Evolutionary conservation across 192 early-diverging fungal genomes (phyloP).

Genomic region (Coemansia sp.): DNA sequence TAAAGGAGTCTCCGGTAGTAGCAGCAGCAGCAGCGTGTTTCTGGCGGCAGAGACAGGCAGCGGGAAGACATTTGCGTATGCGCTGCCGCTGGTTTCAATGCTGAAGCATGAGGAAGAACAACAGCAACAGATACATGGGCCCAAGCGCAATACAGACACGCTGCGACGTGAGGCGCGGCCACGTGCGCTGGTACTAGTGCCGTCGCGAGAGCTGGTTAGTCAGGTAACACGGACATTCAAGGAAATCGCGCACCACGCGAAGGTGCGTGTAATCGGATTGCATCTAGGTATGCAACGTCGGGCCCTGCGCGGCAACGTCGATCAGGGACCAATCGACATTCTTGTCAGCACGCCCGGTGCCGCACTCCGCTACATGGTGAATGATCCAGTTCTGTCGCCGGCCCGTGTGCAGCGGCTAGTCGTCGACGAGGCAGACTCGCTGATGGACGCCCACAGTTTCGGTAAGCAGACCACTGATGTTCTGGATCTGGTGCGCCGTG

Average conservation of each 20-base stretch:
- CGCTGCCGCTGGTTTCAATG: constrained; percentile 74
- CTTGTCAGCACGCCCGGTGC: constrained; percentile 80
- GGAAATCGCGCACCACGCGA: constrained; percentile 64
- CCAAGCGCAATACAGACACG: background rate
- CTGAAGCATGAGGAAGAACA: constrained; percentile 67
- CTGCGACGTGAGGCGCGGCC: constrained; percentile 75
- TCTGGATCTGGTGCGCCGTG: constrained; percentile 50
- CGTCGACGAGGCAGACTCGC: constrained; percentile 92
- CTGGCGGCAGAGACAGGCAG: constrained; percentile 88
- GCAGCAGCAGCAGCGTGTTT: constrained; percentile 56
- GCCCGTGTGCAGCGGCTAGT: constrained; percentile 67
- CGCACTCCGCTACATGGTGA: constrained; percentile 59
- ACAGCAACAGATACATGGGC: background rate
- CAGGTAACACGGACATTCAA: constrained; percentile 81
- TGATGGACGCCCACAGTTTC: constrained; percentile 82
- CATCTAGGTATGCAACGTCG: constrained; percentile 54
- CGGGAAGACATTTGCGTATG: constrained; percentile 90
- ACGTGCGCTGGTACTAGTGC: constrained; percentile 81
- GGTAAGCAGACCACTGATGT: constrained; percentile 64
- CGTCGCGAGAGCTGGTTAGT: constrained; percentile 82
- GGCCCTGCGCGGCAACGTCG: constrained; percentile 53
- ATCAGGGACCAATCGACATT: constrained; percentile 74
- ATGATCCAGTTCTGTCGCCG: constrained; percentile 61
- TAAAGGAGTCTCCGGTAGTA: constrained; percentile 20
- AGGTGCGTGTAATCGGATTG: constrained; percentile 67